Evolutionary conservation across 2,329 filamentous ascomycete species (phyloP), one percentile per base, ranked within the genome.

Genomic region (Phialophora expanda): DNA sequence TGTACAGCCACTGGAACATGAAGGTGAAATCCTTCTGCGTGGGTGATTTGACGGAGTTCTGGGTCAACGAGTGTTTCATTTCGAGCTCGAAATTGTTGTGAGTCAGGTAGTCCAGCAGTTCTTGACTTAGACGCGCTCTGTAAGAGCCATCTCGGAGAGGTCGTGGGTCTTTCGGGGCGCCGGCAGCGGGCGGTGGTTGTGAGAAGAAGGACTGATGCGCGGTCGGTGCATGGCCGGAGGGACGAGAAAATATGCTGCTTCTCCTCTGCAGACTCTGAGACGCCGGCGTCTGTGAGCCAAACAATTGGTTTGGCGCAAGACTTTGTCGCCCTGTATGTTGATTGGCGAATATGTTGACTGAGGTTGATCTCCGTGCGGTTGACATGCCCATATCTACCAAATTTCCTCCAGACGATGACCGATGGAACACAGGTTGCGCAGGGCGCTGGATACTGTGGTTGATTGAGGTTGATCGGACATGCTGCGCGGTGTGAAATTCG

Each of bases 1-100:
- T 92, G 78, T 99, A 99, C 3, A 99, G 83, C 91, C 94, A 99
- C 75, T 98, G 93, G 75, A 99, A 99, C 85, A 99, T 96, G 78
- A 87, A 90, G 75, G 96, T 95, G 81, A 99, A 99, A 77, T 99
- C 95, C 76, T 99, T 99, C 73, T 98, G 94, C 0, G 94, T 99
- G 0, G 95, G 96, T 51, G 92, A 96, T 74, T 92, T 94, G 76
- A 97, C 89, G 6, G 92, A 91, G 73, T 97, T 97, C 69, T 91
- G 90, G 0, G 92, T 91, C n/a, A 99, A 83, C 1, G 88, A 90
- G 77, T 98, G 91, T 79, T 96, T 97, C 89, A 96, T 97, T 73
- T 98, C 93, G 85, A 97, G 88, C 78, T 99, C 95, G 74, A 98
- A 99, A 75, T 97, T 97, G 77, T 97, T 90, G 64, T 93, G 89